A percentile compares a stretch with the other conserved stretches of the same genome.
Evolutionary conservation across 108 stramenopile genomes (phyloP).

Genomic region (Cyclotella kingstonii): DNA sequence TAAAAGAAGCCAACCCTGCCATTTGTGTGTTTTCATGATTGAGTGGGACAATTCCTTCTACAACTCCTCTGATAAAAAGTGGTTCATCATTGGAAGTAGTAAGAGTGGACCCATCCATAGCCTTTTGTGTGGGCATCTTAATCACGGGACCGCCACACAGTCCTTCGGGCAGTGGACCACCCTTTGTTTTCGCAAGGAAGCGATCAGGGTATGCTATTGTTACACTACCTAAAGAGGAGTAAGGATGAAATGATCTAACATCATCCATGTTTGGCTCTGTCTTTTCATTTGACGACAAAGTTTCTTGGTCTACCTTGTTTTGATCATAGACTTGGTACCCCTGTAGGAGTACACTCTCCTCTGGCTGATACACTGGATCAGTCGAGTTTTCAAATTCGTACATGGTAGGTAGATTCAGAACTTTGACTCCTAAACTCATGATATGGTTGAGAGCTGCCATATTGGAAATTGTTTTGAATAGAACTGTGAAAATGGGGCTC

Average conservation of each 20-base stretch:
- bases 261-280: conserved; percentile 47
- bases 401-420: conserved; percentile 47
- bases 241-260: conserved; percentile 62
- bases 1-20: conserved; percentile 77
- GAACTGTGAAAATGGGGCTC: no score
- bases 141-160: conserved; percentile 79
- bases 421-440: conserved; percentile 61
- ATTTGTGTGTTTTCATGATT: conserved; percentile 58
- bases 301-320: conserved; percentile 30
- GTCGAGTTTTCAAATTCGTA: conserved; percentile 35
- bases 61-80: conserved; percentile 60
- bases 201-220: conserved; percentile 67
- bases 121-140: conserved; percentile 25
- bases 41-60: conserved; percentile 80
- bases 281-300: neutral
- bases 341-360: conserved; percentile 69
- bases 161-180: conserved; percentile 74
- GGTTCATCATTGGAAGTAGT: conserved; percentile 1
- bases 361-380: conserved; percentile 67
- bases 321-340: conserved; percentile 75
- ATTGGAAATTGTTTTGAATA: no score
- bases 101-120: neutral
- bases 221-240: conserved; percentile 56
- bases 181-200: conserved; percentile 66
- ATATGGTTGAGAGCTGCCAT: conserved; percentile 51